Evolutionary conservation across 768 basidiomycete genomes (phyloP), one percentile per base, ranked within the genome.

Genomic region (Kwoniella bestiolae): DNA sequence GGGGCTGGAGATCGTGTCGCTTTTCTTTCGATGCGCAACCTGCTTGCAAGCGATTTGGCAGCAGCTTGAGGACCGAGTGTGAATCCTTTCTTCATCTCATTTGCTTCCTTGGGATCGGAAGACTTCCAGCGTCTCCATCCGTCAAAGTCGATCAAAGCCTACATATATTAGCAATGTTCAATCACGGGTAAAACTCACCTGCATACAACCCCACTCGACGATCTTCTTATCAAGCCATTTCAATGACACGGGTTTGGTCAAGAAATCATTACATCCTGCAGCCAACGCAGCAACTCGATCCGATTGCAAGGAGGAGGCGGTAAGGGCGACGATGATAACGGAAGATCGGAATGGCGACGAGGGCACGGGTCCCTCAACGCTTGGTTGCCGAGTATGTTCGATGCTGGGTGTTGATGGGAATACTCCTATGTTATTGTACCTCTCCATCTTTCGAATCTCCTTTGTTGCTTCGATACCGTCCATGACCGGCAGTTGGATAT

Each of bases 401-500:
- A 83, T 83, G 18, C 85, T 84, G 3, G 91, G 90, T 0, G 89
- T 91, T 8, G 86, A 82, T 9, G 89, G 88, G 46, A 87, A 88
- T 73, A 86, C 89, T 7, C 88, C 89, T 49, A 88, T 86, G 51
- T 86, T 83, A 55, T 87, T 86, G 38, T 81, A 66, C 72, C 87
- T 89, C 78, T 98, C 95, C 46, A 94, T 81, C 59, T 88, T 86
- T 56, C 96, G 86, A 64, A 99, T 99, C 80, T 94, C 91, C 74
- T 93, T 94, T 3, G 96, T 99, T 6, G 96, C 96, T 78, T 92
- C 88, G 53, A 98, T 96, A 34, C 96, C 96, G 81, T 95, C 92
- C 91, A 96, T 98, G 72, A 98, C 89, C 8, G 96, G 96, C 87
- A 99, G 94, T 82, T 98, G 95, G 59, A 99, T 98, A 83, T 99